phyloP scores from a whole-genome alignment of 2,329 filamentous ascomycete genomes.

The Pochonia chlamydosporia region DNA sequence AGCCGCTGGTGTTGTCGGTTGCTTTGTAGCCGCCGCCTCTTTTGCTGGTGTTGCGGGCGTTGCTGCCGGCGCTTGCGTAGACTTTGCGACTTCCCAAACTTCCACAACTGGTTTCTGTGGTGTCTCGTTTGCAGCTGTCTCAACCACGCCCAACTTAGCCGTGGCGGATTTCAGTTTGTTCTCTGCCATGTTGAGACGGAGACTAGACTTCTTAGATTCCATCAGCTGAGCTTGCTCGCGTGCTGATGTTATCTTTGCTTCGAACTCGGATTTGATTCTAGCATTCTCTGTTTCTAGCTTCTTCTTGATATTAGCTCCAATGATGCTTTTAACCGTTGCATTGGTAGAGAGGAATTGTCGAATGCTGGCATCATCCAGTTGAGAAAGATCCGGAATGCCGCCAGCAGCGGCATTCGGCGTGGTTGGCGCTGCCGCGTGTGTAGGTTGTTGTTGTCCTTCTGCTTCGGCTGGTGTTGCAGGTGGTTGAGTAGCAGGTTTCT shows the following conservation, averaged over 20 bases:
- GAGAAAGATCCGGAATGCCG: conserved; percentile 36
- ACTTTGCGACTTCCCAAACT: conserved; percentile 79
- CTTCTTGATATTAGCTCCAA: conserved; percentile 60
- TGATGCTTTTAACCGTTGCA: conserved; percentile 50
- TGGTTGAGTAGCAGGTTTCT: conserved; percentile 15
- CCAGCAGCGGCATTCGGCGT: conserved; percentile 30
- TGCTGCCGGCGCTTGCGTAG: conserved; percentile 20
- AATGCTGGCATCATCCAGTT: conserved; percentile 49
- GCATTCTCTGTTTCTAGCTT: conserved; percentile 62
- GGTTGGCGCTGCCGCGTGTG: conserved; percentile 18
- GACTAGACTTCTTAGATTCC: conserved; percentile 66
- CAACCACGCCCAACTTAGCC: conserved; percentile 72
- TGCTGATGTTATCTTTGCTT: conserved; percentile 47
- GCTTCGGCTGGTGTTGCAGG: conserved; percentile 35
- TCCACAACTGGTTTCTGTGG: conserved; percentile 77
- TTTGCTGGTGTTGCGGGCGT: conserved; percentile 11
- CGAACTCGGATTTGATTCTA: conserved; percentile 51
- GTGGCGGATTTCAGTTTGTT: conserved; percentile 57
- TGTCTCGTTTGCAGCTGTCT: conserved; percentile 78
- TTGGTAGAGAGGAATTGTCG: conserved; percentile 53
- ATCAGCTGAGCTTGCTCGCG: conserved; percentile 63
- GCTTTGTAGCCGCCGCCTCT: conserved; percentile 13
- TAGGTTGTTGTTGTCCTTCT: conserved; percentile 16
- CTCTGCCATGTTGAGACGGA: conserved; percentile 75
- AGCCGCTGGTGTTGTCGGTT: conserved; percentile 14